phyloP scores from a whole-genome alignment of 441 rosid genomes.

The Capsella rubella region DNA sequence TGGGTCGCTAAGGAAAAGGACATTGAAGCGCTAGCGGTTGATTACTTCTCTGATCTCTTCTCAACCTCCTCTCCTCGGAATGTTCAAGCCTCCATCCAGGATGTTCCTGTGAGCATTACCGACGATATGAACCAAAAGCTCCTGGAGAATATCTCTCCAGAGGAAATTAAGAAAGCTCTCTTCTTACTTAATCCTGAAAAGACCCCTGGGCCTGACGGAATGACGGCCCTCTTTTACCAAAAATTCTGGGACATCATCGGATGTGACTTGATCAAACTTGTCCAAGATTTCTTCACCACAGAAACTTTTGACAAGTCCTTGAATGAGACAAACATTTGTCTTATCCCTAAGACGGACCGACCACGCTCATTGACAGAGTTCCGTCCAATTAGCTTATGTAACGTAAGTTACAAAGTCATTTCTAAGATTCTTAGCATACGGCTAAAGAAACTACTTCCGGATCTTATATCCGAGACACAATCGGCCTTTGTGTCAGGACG shows the following conservation, averaged over 20 bases:
- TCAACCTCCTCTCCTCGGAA: too few species aligned
- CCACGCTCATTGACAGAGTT: not conserved
- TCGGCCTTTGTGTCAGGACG: not conserved
- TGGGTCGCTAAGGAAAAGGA: too few species aligned
- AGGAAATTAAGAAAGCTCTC: not conserved
- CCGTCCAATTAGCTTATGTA: not conserved
- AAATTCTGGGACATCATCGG: too few species aligned
- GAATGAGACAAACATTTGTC: not conserved
- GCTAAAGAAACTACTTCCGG: not conserved
- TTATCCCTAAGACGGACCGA: not conserved
- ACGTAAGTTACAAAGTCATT: not conserved
- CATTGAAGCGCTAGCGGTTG: too few species aligned
- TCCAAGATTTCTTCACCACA: too few species aligned
- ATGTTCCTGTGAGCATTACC: too few species aligned
- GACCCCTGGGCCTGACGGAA: not conserved
- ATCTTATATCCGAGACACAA: not conserved
- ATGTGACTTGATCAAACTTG: not conserved
- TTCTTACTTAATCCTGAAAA: not conserved
- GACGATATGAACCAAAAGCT: too few species aligned
- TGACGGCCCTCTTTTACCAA: not conserved
- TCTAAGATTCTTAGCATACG: not conserved
- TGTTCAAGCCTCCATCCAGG: too few species aligned
- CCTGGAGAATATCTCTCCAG: too few species aligned
- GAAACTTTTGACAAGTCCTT: not conserved
- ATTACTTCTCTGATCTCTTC: too few species aligned